A percentile compares a stretch with the other conserved stretches of the same genome.
These are phyloP conservation scores for Penicillium samsonianum DNA, from an alignment of 495 filamentous ascomycete species.

Conservation along the genomic window DNA sequence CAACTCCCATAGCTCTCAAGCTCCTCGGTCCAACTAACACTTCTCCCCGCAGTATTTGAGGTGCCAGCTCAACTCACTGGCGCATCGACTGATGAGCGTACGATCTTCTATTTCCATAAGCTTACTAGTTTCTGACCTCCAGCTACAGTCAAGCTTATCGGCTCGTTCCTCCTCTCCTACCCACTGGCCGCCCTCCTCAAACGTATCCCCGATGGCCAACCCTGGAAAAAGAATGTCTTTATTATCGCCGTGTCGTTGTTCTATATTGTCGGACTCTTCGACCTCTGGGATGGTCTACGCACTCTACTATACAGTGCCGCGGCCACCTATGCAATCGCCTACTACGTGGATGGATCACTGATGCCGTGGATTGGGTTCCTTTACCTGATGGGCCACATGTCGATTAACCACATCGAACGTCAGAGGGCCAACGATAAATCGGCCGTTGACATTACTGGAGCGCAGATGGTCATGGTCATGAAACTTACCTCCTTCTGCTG, in stretches of 20 bases:
- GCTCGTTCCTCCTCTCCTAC: constrained; percentile 89
- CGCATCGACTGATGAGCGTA: constrained; percentile 85
- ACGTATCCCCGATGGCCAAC: constrained; percentile 81
- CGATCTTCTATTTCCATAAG: constrained; percentile 21
- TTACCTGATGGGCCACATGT: constrained; percentile 95
- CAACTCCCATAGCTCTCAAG: constrained; percentile 5
- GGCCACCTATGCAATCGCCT: constrained; percentile 80
- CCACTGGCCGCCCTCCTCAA: constrained; percentile 88
- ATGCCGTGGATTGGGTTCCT: constrained; percentile 98
- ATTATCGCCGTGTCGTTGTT: constrained; percentile 79
- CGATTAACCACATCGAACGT: constrained; percentile 80
- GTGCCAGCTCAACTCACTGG: constrained; percentile 66
- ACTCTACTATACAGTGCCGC: constrained; percentile 77
- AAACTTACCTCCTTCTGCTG: constrained; percentile 97
- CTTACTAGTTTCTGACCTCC: constrained; percentile 19
- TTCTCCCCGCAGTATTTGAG: constrained; percentile 62
- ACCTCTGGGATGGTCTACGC: constrained; percentile 82
- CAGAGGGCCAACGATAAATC: constrained; percentile 66
- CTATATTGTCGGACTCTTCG: constrained; percentile 92
- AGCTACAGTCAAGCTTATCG: constrained; percentile 82
- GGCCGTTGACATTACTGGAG: constrained; percentile 85
- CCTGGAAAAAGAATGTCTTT: constrained; percentile 88
- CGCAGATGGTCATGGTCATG: constrained; percentile 98
- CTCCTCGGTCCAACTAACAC: constrained; percentile 28
- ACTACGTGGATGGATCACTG: constrained; percentile 82